Percentiles rank a stretch among this genome's conserved stretches.
phyloP scores from a whole-genome alignment of 805 yeast species.

The Nakazawaea wyomingensis region DNA sequence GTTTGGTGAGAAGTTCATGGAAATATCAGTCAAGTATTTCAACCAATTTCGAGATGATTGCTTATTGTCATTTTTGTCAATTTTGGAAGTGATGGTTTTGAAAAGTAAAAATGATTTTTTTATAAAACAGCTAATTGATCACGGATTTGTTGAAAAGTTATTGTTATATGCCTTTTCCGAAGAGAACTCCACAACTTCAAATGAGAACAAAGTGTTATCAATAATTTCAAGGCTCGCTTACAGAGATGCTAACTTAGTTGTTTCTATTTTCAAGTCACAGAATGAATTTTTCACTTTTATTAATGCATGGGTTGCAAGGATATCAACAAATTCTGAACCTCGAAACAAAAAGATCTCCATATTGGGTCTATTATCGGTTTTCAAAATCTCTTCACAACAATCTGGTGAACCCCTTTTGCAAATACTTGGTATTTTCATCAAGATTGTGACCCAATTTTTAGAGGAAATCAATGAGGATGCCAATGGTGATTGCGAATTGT shows the following conservation, averaged over 20 bases:
- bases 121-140: slow-evolving; percentile 28
- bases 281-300: slow-evolving; percentile 16
- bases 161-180: slow-evolving; percentile 32
- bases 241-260: slow-evolving; percentile 30
- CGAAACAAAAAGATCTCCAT: slow-evolving; percentile 54
- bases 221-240: slow-evolving; percentile 34
- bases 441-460: slow-evolving; percentile 34
- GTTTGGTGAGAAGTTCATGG: slow-evolving; percentile 36
- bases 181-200: slow-evolving; percentile 37
- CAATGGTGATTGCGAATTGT: slow-evolving; percentile 51
- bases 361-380: slow-evolving; percentile 24
- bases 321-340: slow-evolving; percentile 62
- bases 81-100: slow-evolving; percentile 43
- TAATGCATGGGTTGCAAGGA: slow-evolving; percentile 24
- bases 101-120: slow-evolving; percentile 18
- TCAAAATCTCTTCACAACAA: slow-evolving; percentile 21
- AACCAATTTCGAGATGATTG: slow-evolving; percentile 68
- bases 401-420: slow-evolving; percentile 22
- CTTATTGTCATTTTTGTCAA: slow-evolving; percentile 46
- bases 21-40: slow-evolving; percentile 48
- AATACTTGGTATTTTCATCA: slow-evolving; percentile 24
- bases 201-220: slow-evolving; percentile 30
- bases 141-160: slow-evolving; percentile 42
- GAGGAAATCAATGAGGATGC: slow-evolving; percentile 70
- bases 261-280: slow-evolving; percentile 16